Base-by-base conservation (phyloP, 2,329 filamentous ascomycete genomes). In the Alternaria sp. region DNA sequence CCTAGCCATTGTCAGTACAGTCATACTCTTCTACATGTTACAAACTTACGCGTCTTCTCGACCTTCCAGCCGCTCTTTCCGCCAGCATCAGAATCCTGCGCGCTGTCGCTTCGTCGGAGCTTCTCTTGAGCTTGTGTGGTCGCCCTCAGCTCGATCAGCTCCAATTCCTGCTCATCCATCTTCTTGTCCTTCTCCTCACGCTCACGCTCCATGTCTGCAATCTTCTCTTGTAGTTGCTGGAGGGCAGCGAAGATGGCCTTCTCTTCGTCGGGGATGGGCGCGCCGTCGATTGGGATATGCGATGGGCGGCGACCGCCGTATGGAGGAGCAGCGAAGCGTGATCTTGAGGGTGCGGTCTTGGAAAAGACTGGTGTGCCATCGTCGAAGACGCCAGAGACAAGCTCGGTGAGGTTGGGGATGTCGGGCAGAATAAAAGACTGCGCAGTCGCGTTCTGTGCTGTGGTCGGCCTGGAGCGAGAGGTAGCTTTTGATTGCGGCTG, bases 391-490 rank as follows among this genome's bases (percentile, higher is more conserved):
- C 86, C 87, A 21, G 87, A 88, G 11, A 89, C 84, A 28, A 89
- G 81, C 69, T 89, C 87, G 6, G 87, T 88, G 61, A 89, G 82
- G 67, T 89, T 88, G 8, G 86, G 85, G 47, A 89, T 79, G 65
- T 89, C 86, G 3, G 88, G 88, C 5, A 90, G 81, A 54, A 87
- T 82, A 71, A 89, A 89, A 0, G 88, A 90, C 62, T 87, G 86
- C 43, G 83, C 82, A 17, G 87, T 88, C 64, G 81, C 80, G 63
- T 82, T 87, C 32, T 77, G 73, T 51, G 83, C 82, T 4, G 82
- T 81, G 25, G 80, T 77, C 25, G 81, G 79, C 15, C 78, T 74
- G 57, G 76, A 75, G 26, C 71, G 71, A 25, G 75, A 65, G 10
- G 72, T 74, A 2, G 62, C 58, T 17, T 70, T 69, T 21, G 59